Evolutionary conservation across 768 basidiomycete species (phyloP), one percentile per base, ranked within the genome.

Genomic region (Lactarius tabidus): DNA sequence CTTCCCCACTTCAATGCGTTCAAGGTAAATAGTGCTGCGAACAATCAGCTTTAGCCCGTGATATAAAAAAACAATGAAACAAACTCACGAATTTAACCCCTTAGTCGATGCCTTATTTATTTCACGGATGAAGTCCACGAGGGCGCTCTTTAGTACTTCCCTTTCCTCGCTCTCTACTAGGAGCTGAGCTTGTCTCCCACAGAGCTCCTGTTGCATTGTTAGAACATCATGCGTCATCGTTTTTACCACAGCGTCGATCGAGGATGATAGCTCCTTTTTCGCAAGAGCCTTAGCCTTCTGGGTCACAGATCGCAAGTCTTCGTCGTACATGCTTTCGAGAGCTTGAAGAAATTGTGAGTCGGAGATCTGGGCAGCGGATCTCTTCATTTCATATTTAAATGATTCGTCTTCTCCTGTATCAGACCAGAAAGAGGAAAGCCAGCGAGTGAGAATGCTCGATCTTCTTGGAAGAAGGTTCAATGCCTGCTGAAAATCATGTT

Each of bases 341-440:
- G 33, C 26, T 2, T 29, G 45, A 1, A 71, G 52, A 35, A 71
- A 69, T 10, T 38, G 28, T 1, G 54, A 23, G 43, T 70, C 67
- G 8, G 58, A 5, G 23, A 64, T 2, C 1, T 10, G 1, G 6
- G 20, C 23, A 2, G 61, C 54, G 31, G 36, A 18, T 51, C 10
- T 29, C 52, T 53, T 66, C 51, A 65, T 62, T n/a, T 70, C 57
- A 20, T 14, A 7, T 36, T 58, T 31, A 14, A 62, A 26, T 6
- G 45, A 10, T 3, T 48, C 56, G 2, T 1, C 35, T 28, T 15
- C 3, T 3, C 33, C 54, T 28, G 57, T 1, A 33, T 35, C 39
- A 6, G 12, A 7, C 6, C 52, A 20, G 2, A 12, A 17, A 15
- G 43, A 12, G 3, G 36, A 14, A 54, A 39, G 1, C 9, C 7